Conservation (phyloP, 2,329 filamentous ascomycete species). For the Aureobasidium zeae region DNA sequence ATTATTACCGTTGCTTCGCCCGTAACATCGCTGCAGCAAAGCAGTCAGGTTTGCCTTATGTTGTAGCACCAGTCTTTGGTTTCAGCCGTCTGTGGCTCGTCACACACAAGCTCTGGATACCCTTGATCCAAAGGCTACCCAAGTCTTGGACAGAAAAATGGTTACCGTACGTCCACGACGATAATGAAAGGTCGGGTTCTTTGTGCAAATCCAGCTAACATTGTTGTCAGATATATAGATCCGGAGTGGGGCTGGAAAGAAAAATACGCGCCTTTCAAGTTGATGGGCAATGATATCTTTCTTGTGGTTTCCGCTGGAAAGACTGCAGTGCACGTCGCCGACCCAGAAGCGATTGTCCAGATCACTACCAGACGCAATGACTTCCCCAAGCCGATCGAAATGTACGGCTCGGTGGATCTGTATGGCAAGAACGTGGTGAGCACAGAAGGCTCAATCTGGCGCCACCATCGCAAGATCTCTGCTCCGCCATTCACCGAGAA, state of each 20-base stretch:
- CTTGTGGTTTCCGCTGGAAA: conserved; percentile 51
- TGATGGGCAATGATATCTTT: conserved; percentile 52
- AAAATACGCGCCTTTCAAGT: conserved; percentile 49
- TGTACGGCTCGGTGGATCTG: conserved; percentile 51
- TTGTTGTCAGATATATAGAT: conserved; percentile 39
- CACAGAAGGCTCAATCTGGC: conserved; percentile 61
- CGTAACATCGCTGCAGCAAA: conserved; percentile 38
- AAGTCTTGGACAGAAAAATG: conserved; percentile 47
- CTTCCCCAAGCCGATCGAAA: conserved; percentile 58
- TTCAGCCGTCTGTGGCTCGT: conserved; percentile 49
- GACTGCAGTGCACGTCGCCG: conserved; percentile 48
- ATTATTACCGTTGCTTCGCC: conserved; percentile 30
- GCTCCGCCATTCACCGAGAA: conserved; percentile 67
- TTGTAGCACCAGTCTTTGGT: conserved; percentile 35
- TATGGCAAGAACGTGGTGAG: conserved; percentile 66
- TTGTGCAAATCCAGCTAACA: conserved; percentile 1
- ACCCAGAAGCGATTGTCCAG: conserved; percentile 57
- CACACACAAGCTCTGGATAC: conserved; percentile 45
- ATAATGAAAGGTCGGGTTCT: not conserved
- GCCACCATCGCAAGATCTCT: conserved; percentile 62
- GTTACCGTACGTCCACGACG: conserved; percentile 44
- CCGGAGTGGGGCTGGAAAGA: conserved; percentile 52
- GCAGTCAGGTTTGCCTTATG: conserved; percentile 37
- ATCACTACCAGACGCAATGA: conserved; percentile 57
- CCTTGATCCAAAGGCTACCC: conserved; percentile 48